A percentile compares a stretch with the other conserved stretches of the same genome.
Conservation (phyloP, 495 filamentous ascomycete species). For the Achaetomiella virescens region DNA sequence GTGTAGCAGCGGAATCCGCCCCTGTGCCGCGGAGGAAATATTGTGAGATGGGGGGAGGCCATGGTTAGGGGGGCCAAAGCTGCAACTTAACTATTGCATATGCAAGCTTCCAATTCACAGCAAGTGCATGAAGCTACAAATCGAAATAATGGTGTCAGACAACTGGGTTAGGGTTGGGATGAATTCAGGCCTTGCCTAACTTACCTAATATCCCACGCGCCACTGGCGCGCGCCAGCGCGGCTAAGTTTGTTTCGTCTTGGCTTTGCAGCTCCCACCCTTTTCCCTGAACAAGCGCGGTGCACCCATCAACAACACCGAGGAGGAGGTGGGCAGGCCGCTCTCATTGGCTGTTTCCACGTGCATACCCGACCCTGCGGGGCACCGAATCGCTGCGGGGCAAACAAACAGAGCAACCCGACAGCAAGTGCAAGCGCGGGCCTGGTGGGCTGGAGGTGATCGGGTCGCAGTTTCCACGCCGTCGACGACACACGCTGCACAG, state of each 20-base stretch:
- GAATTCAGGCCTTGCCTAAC: too few relatives aligned
- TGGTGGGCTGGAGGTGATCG: background rate
- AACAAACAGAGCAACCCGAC: too few relatives aligned
- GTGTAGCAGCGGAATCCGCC: too few relatives aligned
- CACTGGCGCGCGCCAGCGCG: constrained; percentile 16
- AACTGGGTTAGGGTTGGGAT: too few relatives aligned
- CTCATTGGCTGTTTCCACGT: constrained; percentile 11
- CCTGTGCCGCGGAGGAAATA: too few relatives aligned
- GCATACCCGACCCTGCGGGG: constrained; percentile 3
- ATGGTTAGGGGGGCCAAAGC: too few relatives aligned
- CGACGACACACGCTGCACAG: background rate
- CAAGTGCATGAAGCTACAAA: too few relatives aligned
- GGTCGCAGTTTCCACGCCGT: constrained; percentile 1
- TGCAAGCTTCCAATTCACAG: too few relatives aligned
- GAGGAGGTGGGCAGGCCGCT: background rate
- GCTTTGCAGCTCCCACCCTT: background rate
- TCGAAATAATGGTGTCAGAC: too few relatives aligned
- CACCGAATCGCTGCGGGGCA: background rate
- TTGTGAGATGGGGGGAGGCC: too few relatives aligned
- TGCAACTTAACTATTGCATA: too few relatives aligned
- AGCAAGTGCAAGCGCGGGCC: background rate
- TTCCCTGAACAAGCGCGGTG: constrained; percentile 1
- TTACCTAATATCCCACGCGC: constrained; percentile 1
- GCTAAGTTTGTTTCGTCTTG: constrained; percentile 3
- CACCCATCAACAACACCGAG: background rate